A percentile compares a stretch with the other conserved stretches of the same genome.
These are phyloP conservation scores for Colletotrichum sp. DNA, from an alignment of 2,329 filamentous ascomycete species.

Conservation along the genomic window DNA sequence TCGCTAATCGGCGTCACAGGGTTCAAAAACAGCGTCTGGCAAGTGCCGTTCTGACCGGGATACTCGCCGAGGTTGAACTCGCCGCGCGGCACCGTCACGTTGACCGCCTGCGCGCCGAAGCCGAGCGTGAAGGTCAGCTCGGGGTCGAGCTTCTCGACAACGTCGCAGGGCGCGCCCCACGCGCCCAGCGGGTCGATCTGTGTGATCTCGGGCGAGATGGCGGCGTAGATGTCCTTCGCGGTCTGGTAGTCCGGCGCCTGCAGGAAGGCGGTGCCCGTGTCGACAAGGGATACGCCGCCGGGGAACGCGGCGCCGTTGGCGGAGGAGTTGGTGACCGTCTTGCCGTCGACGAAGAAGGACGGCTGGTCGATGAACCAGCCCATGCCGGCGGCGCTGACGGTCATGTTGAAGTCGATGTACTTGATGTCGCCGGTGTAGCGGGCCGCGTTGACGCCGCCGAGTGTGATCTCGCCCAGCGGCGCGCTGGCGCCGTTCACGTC, in stretches of 20 bases:
- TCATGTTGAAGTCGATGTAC: slow-evolving; percentile 26
- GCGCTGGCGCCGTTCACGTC: slow-evolving; percentile 12
- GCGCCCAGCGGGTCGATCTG: slow-evolving; percentile 32
- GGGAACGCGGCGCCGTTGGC: neutral
- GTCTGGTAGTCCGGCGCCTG: slow-evolving; percentile 32
- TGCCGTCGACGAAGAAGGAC: slow-evolving; percentile 28
- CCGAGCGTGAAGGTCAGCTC: slow-evolving; percentile 36
- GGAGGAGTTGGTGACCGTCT: slow-evolving; percentile 20
- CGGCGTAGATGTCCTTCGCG: slow-evolving; percentile 31
- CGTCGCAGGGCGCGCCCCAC: slow-evolving; percentile 37
- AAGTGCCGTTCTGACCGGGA: neutral
- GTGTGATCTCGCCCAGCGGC: slow-evolving; percentile 31
- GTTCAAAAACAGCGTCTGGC: neutral
- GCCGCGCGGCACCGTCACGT: slow-evolving; percentile 31
- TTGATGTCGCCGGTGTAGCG: slow-evolving; percentile 32
- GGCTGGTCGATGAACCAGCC: slow-evolving; percentile 31
- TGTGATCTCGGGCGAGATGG: slow-evolving; percentile 32
- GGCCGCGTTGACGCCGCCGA: slow-evolving; percentile 34
- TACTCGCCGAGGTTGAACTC: slow-evolving; percentile 38
- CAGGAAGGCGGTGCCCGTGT: slow-evolving; percentile 36
- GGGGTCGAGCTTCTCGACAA: slow-evolving; percentile 28
- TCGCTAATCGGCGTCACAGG: neutral
- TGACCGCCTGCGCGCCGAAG: slow-evolving; percentile 21
- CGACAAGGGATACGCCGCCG: slow-evolving; percentile 27
- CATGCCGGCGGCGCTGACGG: slow-evolving; percentile 13